Percentiles rank a stretch among this genome's conserved stretches.
Evolutionary conservation across 352 stramenopile genomes (phyloP).

Genomic region (Phytophthora citrophthora): DNA sequence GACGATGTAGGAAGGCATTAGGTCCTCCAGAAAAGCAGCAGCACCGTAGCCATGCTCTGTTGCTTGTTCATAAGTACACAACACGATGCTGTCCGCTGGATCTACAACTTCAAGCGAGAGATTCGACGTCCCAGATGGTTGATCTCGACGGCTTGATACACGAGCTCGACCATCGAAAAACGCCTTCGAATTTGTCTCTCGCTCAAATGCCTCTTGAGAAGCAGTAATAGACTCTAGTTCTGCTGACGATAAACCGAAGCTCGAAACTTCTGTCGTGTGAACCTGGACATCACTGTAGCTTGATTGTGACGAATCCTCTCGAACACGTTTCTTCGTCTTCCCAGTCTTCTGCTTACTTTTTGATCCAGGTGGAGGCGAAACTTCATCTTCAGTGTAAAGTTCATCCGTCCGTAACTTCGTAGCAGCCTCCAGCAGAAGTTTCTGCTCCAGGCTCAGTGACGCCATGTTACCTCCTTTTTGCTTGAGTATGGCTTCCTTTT

Average conservation of each 20-base stretch:
- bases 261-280: conserved; percentile 58
- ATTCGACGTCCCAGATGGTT: conserved; percentile 32
- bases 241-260: conserved; percentile 74
- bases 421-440: conserved; percentile 63
- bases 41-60: conserved; percentile 62
- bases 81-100: conserved; percentile 57
- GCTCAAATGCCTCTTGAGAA: conserved; percentile 30
- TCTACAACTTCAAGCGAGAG: conserved; percentile 61
- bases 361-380: neutral
- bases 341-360: conserved; percentile 27
- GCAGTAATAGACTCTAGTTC: conserved; percentile 63
- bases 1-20: conserved; percentile 92
- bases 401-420: conserved; percentile 56
- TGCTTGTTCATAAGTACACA: conserved; percentile 86
- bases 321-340: conserved; percentile 42
- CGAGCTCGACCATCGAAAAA: conserved; percentile 26
- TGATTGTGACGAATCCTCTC: conserved; percentile 25
- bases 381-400: conserved; percentile 39
- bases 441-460: conserved; percentile 64
- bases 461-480: conserved; percentile 54
- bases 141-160: conserved; percentile 9
- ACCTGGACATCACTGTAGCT: conserved; percentile 35
- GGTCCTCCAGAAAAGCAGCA: conserved; percentile 86
- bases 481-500: conserved; percentile 63
- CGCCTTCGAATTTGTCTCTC: conserved; percentile 28